Base-by-base conservation (phyloP, 306 rosid genomes). In the Cucumis cinereus region DNA sequence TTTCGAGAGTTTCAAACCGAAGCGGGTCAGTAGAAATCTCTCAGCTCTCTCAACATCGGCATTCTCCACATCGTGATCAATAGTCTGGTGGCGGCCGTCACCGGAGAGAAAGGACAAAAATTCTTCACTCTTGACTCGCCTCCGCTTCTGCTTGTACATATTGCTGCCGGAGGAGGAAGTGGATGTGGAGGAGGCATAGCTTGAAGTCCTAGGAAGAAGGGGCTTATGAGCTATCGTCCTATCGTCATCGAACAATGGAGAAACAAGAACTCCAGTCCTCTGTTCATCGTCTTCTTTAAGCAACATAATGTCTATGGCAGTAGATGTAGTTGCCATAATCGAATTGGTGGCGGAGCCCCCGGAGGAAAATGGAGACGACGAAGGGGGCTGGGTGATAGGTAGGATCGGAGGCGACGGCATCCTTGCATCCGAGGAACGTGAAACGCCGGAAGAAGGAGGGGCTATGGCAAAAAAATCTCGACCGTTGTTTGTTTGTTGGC, bases 351-450 rank as follows among this genome's bases (percentile, higher is more conserved):
- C n/a, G 40, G 82, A 54, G 49, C 45, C 77, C 24, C 41, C 26
- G 26, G 61, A 79, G 35, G 83, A 41, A 43, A 57, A 13, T 5
- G 79, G 11, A 41, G 66, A 74, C 15, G 70, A 41, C 9, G 41
- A 43, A 75, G 79, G 75, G 62, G 76, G 82, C 35, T 85, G 86
- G 26, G 91, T 33, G 8, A 86, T 58, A 57, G 95, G 89, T 15
- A 93, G 69, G 30, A 85, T 81, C 19, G 83, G 86, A 3, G 86
- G 83, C 77, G 97, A 90, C 26, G 91, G 87, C 98, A 93, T 92
- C 61, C 72, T 81, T 40, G 75, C 56, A 15, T 57, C 13, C 22
- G 74, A 14, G 16, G n/a, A 69, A 23, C 9, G 12, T 8, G 52
- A 66, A 35, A 62, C 5, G 23, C 1, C 0, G 47, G 24, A 30